These are phyloP conservation scores for Didymella keratinophila DNA, from an alignment of 2,329 filamentous ascomycete species.

Conservation along the genomic window DNA sequence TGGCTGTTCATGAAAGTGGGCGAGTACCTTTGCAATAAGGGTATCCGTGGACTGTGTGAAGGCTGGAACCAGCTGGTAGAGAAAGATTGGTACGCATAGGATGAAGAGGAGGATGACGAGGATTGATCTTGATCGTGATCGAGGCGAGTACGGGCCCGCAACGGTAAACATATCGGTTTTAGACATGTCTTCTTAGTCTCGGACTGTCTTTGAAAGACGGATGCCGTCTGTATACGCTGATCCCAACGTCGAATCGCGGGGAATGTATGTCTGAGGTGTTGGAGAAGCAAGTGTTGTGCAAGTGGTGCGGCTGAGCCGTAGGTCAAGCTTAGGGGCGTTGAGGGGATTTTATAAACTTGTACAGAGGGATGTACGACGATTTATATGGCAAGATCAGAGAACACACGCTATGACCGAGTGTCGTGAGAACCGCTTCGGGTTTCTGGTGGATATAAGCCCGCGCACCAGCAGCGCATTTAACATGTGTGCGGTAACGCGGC, in stretches of 20 bases:
- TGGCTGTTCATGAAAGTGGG: constrained; percentile 13
- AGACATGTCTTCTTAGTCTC: background rate
- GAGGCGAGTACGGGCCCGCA: background rate
- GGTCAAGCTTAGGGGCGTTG: background rate
- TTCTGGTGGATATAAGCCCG: constrained; percentile 14
- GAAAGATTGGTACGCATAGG: constrained; percentile 30
- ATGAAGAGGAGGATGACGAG: constrained; percentile 25
- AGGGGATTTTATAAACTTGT: background rate
- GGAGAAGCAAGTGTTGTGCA: constrained; percentile 15
- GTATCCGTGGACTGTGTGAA: constrained; percentile 21
- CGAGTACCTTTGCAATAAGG: constrained; percentile 8
- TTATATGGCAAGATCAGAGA: background rate
- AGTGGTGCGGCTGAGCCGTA: constrained; percentile 20
- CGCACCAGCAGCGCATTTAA: constrained; percentile 11
- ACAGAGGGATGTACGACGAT: background rate
- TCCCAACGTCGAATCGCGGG: background rate
- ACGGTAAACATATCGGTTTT: constrained; percentile 3
- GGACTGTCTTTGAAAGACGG: background rate
- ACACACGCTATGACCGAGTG: constrained; percentile 3
- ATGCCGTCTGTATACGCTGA: background rate
- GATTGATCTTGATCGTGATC: constrained; percentile 9
- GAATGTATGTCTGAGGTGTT: background rate
- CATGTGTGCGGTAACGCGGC: constrained; percentile 29
- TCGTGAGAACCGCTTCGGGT: constrained; percentile 7
- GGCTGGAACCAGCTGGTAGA: constrained; percentile 30